Evolutionary conservation across 2,329 filamentous ascomycete genomes (phyloP), one percentile per base, ranked within the genome.

Genomic region (Orbilia quercus): DNA sequence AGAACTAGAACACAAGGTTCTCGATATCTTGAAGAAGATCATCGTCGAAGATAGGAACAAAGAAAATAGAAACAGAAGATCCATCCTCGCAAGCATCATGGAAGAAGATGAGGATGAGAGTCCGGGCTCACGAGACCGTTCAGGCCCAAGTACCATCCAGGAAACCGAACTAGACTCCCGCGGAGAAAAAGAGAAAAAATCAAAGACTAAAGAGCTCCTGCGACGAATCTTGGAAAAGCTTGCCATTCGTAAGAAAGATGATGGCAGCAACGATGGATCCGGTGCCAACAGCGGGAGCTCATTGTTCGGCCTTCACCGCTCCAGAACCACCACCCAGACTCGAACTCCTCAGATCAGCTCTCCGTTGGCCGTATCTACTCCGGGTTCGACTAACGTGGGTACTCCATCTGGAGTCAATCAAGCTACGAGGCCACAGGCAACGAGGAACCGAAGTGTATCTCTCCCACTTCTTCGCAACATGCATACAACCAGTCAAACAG

Each of bases 31-130:
- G 31, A 36, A 20, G 20, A 4, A 22, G n/a, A 57, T 64, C 7
- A 20, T 58, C 2, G 45, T 34, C 0, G 25, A 42, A 9, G 57
- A 58, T n/a, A 58, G 58, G 25, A n/a, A 34, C 9, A 65, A 45
- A 9, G 40, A 59, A 11, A n/a, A 42, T 6, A 55, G 44, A 1
- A 20, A 14, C 3, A 25, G 25, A 1, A 28, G 47, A 25, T 58
- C 42, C n/a, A 42, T 44, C 18, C 50, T 57, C 7, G 59, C 48
- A 7, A 34, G 25, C 5, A 57, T 51, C 28, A 14, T 65, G 18
- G 28, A 25, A 18, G 44, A 55, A n/a, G 12, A 31, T 2, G 9
- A 20, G 25, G 34, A 55, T 20, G 18, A 50, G 1, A 11, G 2
- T 4, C 34, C 18, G 28, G n/a, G n/a, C n/a, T n/a, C n/a, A n/a